Percentiles rank a stretch among this genome's conserved stretches.
Evolutionary conservation across 2,329 filamentous ascomycete genomes (phyloP).

Genomic region (Zalaria obscura): DNA sequence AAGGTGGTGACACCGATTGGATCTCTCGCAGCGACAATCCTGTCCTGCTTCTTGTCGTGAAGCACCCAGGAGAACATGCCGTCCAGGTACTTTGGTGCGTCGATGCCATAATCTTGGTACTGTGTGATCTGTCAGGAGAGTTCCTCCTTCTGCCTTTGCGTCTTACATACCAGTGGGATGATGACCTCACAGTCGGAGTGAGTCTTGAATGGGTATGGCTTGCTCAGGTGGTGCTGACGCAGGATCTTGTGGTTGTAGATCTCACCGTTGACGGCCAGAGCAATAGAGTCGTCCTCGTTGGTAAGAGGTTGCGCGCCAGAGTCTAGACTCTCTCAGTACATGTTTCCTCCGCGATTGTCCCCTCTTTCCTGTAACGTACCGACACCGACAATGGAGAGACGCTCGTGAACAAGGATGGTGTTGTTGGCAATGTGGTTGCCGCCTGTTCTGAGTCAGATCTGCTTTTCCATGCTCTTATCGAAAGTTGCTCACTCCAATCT

Average conservation of each 20-base stretch:
- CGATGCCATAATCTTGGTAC: constrained; percentile 86
- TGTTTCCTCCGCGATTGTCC: background rate
- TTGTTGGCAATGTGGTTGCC: constrained; percentile 81
- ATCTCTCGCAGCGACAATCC: constrained; percentile 85
- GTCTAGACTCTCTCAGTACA: constrained; percentile 38
- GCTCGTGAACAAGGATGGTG: constrained; percentile 95
- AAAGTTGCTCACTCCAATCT: constrained; percentile 64
- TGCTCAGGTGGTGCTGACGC: constrained; percentile 68
- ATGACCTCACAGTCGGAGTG: constrained; percentile 98
- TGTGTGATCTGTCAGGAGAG: constrained; percentile 21
- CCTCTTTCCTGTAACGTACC: constrained; percentile 39
- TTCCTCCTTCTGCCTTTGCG: background rate
- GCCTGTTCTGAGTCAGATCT: constrained; percentile 24
- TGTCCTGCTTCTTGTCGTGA: constrained; percentile 88
- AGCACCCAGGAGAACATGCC: constrained; percentile 99
- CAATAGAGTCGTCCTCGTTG: constrained; percentile 76
- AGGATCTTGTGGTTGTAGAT: constrained; percentile 99
- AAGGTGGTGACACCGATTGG: constrained; percentile 95
- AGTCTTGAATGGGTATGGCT: constrained; percentile 91
- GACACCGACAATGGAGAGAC: constrained; percentile 93
- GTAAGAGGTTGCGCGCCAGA: constrained; percentile 90
- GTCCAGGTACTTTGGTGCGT: constrained; percentile 85
- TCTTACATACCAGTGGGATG: constrained; percentile 66
- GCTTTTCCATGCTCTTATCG: constrained; percentile 1
- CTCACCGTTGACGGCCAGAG: constrained; percentile 95